phyloP scores from a whole-genome alignment of 352 stramenopile genomes.

The Phytophthora pseudosyringae region DNA sequence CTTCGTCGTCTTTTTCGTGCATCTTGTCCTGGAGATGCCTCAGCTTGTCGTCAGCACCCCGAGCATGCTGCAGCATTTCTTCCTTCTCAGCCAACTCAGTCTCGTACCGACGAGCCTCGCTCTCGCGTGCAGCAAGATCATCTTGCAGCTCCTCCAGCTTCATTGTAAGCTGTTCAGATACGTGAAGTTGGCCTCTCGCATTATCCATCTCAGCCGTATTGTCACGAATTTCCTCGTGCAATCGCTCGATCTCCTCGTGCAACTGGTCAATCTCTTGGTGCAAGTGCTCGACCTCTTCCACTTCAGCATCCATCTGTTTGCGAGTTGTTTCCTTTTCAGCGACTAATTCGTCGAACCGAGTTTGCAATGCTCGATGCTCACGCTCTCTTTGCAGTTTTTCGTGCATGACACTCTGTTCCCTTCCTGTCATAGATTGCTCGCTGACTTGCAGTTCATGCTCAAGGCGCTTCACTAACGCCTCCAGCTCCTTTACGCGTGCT shows the following conservation, averaged over 20 bases:
- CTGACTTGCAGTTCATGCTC: conserved; percentile 45
- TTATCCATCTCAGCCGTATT: conserved; percentile 56
- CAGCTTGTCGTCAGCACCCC: conserved; percentile 24
- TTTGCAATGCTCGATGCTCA: conserved; percentile 48
- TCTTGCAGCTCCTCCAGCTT: conserved; percentile 53
- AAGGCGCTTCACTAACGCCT: conserved; percentile 42
- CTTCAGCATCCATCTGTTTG: conserved; percentile 36
- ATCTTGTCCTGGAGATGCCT: conserved; percentile 33
- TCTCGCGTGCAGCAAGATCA: conserved; percentile 37
- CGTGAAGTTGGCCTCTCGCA: conserved; percentile 41
- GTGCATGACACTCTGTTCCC: conserved; percentile 54
- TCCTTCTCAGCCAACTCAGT: conserved; percentile 40
- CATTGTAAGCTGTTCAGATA: conserved; percentile 52
- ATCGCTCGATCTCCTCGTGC: conserved; percentile 34
- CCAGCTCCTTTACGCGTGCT: conserved; percentile 33
- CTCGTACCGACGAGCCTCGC: conserved; percentile 40
- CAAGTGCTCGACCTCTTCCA: conserved; percentile 31
- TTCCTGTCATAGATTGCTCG: conserved; percentile 45
- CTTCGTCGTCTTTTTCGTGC: conserved; percentile 36
- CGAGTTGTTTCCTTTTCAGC: conserved; percentile 28
- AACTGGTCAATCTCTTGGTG: conserved; percentile 33
- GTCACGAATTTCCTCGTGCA: conserved; percentile 47
- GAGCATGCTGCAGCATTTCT: conserved; percentile 28
- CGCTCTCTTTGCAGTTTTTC: conserved; percentile 63
- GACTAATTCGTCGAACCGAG: conserved; percentile 34